These are phyloP conservation scores for Candida labiduridarum DNA, from an alignment of 1,139 yeast genomes.

Conservation along the genomic window DNA sequence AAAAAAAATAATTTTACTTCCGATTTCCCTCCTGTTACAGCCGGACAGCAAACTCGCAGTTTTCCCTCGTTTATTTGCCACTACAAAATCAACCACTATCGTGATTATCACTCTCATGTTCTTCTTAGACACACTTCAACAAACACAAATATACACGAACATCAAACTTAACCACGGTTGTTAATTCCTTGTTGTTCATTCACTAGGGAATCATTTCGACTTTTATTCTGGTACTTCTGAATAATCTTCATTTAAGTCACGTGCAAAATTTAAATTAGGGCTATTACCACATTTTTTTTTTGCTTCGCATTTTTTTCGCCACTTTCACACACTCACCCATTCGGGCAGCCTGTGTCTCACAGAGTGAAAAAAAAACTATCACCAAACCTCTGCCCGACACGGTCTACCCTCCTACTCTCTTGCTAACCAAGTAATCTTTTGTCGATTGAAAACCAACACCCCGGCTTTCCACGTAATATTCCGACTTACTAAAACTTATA, in stretches of 20 bases:
- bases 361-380: background rate
- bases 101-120: too few species aligned
- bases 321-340: background rate
- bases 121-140: too few species aligned
- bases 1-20: too few species aligned
- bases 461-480: slow-evolving; percentile 92
- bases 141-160: too few species aligned
- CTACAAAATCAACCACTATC: too few species aligned
- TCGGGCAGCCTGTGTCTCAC: background rate
- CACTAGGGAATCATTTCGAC: too few species aligned
- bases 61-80: too few species aligned
- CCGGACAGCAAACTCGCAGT: too few species aligned
- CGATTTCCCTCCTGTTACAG: too few species aligned
- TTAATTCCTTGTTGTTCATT: too few species aligned
- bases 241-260: background rate
- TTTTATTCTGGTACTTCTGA: too few species aligned
- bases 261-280: background rate
- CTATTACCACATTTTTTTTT: background rate
- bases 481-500: slow-evolving; percentile 53
- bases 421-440: slow-evolving; percentile 13
- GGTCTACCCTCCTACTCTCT: background rate
- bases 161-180: too few species aligned
- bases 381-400: background rate
- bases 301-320: background rate
- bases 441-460: slow-evolving; percentile 91